phyloP scores from a whole-genome alignment of 768 basidiomycete genomes.

The Dioszegia crocea region DNA sequence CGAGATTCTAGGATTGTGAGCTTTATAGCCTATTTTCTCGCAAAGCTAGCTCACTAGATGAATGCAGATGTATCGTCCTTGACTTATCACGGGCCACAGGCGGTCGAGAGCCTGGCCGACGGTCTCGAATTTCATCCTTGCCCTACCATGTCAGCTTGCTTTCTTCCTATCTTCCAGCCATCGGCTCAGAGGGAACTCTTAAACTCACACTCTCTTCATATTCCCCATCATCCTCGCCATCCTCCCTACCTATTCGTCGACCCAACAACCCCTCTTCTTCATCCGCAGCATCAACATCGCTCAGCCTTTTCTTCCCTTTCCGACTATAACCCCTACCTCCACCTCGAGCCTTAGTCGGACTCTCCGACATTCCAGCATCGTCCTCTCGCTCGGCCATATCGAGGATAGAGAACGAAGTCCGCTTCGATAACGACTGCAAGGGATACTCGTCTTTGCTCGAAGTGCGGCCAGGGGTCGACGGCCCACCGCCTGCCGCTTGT shows the following conservation, averaged over 20 bases:
- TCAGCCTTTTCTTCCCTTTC: slow-evolving; percentile 36
- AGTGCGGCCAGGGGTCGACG: neutral
- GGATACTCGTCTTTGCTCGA: slow-evolving; percentile 19
- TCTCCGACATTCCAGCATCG: neutral
- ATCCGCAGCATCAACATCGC: slow-evolving; percentile 21
- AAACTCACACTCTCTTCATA: neutral
- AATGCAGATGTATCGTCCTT: slow-evolving; percentile 33
- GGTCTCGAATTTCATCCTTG: neutral
- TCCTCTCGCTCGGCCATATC: neutral
- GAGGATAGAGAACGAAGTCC: slow-evolving; percentile 18
- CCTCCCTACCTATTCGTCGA: neutral
- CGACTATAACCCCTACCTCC: neutral
- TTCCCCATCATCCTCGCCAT: slow-evolving; percentile 4
- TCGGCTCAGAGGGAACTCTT: too few relatives aligned
- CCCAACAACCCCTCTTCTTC: slow-evolving; percentile 33
- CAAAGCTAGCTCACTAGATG: slow-evolving; percentile 14
- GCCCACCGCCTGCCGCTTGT: neutral
- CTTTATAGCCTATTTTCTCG: neutral
- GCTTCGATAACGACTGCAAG: slow-evolving; percentile 26
- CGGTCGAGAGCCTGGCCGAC: neutral
- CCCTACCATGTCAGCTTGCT: neutral
- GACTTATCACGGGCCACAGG: slow-evolving; percentile 33
- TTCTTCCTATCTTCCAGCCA: too few relatives aligned
- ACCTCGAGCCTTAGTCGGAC: neutral
- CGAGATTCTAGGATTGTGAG: slow-evolving; percentile 8